Conservation (phyloP, 2,329 filamentous ascomycete genomes). For the Grosmannia penicillata region DNA sequence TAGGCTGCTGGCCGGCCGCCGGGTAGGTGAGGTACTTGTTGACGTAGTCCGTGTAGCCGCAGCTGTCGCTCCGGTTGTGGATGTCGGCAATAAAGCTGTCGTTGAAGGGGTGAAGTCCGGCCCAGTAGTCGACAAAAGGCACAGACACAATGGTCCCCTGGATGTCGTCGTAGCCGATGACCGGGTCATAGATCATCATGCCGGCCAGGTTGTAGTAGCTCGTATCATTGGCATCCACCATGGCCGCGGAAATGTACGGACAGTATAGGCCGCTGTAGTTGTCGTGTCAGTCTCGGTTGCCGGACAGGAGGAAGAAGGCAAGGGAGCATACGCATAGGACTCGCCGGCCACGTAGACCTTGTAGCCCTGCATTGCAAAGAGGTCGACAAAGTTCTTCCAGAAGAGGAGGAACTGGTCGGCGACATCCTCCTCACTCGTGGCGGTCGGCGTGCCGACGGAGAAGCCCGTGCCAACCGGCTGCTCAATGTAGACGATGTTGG, state of each 20-base stretch:
- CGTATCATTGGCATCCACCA: conserved; percentile 52
- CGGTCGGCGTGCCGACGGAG: conserved; percentile 47
- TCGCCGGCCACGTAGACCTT: conserved; percentile 64
- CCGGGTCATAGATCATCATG: conserved; percentile 60
- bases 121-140: conserved; percentile 46
- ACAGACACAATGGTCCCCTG: conserved; percentile 33
- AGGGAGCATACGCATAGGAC: conserved; percentile 38
- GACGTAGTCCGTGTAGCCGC: conserved; percentile 48
- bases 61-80: conserved; percentile 34
- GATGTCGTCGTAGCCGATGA: conserved; percentile 35
- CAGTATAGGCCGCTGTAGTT: conserved; percentile 39
- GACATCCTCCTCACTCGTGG: conserved; percentile 50
- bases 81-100: conserved; percentile 38
- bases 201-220: conserved; percentile 53
- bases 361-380: conserved; percentile 50
- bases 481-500: conserved; percentile 65
- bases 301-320: background rate
- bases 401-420: conserved; percentile 63
- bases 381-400: conserved; percentile 63
- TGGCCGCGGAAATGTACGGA: conserved; percentile 58
- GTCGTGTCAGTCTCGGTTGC: background rate
- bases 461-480: conserved; percentile 57
- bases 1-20: conserved; percentile 44
- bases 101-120: conserved; percentile 48
- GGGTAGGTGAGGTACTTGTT: conserved; percentile 53